Base-by-base conservation (phyloP, 2,329 filamentous ascomycete species). In the Zarea fungicola region DNA sequence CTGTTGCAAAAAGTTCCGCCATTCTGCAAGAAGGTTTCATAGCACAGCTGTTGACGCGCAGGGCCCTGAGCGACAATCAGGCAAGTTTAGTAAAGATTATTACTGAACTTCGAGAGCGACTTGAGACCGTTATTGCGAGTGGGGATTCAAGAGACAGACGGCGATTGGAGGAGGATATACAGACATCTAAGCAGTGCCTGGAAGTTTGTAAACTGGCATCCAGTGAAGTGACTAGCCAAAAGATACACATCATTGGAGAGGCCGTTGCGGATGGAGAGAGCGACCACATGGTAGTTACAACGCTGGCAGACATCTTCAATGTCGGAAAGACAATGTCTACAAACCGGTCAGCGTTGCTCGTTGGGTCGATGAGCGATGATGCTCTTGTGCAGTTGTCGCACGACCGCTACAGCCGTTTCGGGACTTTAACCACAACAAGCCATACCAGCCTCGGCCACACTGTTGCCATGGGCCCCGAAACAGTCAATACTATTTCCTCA, bases 211-310 rank as follows among this genome's bases (percentile, higher is more conserved):
- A 67, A 56, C 31, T 61, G 50, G 65, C 62, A 22, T 56, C 57
- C 19, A 56, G 55, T 34, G 55, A 65, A 53, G 56, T 62, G 51
- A 57, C 60, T 4, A 48, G 53, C 43, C 61, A 62, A 49, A 68
- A 64, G 48, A 57, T 63, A 47, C 62, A 64, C 53, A 65, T 49
- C 41, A 52, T 70, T 49, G 64, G 65, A 11, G 66, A 70, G 56
- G 58, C 61, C 9, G 51, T 66, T 59, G 65, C 64, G 39, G 64
- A 70, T 37, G 60, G 53, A 21, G 59, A 68, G 44, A 66, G 65
- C 53, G 64, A 69, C 57, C 65, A 70, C 58, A 59, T 70, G 25
- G 63, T 72, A 49, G 60, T 72, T 49, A 70, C 61, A 49, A 70
- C 67, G 52, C 54, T 68, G 50, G 66, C 66, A 32, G 68, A 70